phyloP scores from a whole-genome alignment of 2,329 filamentous ascomycete genomes.

The Exophiala dermatitidis region DNA sequence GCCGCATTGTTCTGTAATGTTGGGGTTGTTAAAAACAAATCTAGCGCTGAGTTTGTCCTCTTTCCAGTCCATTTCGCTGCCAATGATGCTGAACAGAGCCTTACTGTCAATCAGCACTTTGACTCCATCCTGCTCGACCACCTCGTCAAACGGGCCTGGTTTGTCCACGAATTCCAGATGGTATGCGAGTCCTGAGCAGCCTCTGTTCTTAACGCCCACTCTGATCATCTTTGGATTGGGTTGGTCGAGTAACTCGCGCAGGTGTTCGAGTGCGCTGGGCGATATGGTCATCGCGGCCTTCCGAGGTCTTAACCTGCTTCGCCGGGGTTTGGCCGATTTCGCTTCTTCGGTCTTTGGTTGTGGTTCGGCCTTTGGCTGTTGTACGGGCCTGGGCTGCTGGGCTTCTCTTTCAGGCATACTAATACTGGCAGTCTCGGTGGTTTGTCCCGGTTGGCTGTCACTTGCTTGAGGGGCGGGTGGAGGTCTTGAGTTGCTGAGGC shows the following conservation, averaged over 20 bases:
- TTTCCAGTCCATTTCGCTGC: slow-evolving; percentile 98
- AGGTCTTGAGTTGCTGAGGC: slow-evolving; percentile 43
- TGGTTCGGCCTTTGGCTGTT: slow-evolving; percentile 52
- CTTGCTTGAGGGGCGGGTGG: slow-evolving; percentile 31
- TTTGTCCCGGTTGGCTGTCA: slow-evolving; percentile 18
- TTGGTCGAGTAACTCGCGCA: slow-evolving; percentile 68
- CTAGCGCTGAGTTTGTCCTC: slow-evolving; percentile 88
- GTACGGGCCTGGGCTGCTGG: slow-evolving; percentile 57
- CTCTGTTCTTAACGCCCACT: slow-evolving; percentile 86
- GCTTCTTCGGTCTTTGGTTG: slow-evolving; percentile 15
- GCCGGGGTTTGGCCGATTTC: slow-evolving; percentile 44
- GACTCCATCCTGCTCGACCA: slow-evolving; percentile 91
- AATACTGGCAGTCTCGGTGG: slow-evolving; percentile 35
- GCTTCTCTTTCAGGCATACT: slow-evolving; percentile 57
- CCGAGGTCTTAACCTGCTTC: slow-evolving; percentile 64
- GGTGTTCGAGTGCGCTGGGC: slow-evolving; percentile 67
- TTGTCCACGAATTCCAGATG: slow-evolving; percentile 93
- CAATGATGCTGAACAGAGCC: slow-evolving; percentile 94
- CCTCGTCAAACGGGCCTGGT: slow-evolving; percentile 78
- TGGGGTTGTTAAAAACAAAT: slow-evolving; percentile 94
- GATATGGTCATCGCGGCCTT: slow-evolving; percentile 91
- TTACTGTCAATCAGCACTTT: slow-evolving; percentile 96
- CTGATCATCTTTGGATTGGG: slow-evolving; percentile 89
- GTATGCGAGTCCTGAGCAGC: slow-evolving; percentile 89
- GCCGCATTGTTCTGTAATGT: slow-evolving; percentile 95